Percentiles rank a stretch among this genome's conserved stretches.
phyloP scores from a whole-genome alignment of 2,329 filamentous ascomycete genomes.

The Xylaria digitata region DNA sequence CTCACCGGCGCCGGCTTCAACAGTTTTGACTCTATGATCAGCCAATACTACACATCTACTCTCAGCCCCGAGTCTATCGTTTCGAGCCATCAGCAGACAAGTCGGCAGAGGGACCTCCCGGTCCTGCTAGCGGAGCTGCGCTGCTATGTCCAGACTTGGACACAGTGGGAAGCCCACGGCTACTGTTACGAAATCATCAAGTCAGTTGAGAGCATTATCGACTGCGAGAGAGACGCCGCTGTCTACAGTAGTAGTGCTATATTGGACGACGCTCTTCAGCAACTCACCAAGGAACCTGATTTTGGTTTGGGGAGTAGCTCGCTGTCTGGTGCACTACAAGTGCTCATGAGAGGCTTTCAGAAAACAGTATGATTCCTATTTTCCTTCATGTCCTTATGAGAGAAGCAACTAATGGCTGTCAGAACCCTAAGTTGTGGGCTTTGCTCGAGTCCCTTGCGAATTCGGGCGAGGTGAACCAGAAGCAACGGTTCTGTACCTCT shows the following conservation, averaged over 20 bases:
- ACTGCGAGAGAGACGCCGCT: neutral
- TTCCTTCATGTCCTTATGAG: neutral
- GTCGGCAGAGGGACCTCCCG: constrained; percentile 15
- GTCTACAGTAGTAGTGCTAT: neutral
- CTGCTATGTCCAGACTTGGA: constrained; percentile 14
- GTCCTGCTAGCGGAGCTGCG: constrained; percentile 3
- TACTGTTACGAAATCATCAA: constrained; percentile 20
- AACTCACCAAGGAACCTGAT: constrained; percentile 16
- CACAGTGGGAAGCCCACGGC: constrained; percentile 21
- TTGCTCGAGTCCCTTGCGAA: constrained; percentile 11
- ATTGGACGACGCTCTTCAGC: constrained; percentile 2
- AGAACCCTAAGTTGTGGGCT: constrained; percentile 15
- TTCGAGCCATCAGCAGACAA: constrained; percentile 15
- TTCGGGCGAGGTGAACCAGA: constrained; percentile 10
- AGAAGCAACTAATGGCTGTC: neutral
- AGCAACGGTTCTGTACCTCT: constrained; percentile 14
- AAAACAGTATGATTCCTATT: constrained; percentile 12
- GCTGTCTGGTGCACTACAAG: constrained; percentile 5
- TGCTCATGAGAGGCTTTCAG: constrained; percentile 16
- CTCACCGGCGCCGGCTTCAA: constrained; percentile 14
- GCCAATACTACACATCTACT: constrained; percentile 22
- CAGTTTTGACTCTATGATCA: constrained; percentile 12
- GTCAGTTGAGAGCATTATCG: constrained; percentile 15
- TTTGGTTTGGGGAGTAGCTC: neutral
- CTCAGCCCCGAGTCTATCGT: constrained; percentile 8